Evolutionary conservation across 2,329 filamentous ascomycete species (phyloP).

Genomic region (Fusarium sp.): DNA sequence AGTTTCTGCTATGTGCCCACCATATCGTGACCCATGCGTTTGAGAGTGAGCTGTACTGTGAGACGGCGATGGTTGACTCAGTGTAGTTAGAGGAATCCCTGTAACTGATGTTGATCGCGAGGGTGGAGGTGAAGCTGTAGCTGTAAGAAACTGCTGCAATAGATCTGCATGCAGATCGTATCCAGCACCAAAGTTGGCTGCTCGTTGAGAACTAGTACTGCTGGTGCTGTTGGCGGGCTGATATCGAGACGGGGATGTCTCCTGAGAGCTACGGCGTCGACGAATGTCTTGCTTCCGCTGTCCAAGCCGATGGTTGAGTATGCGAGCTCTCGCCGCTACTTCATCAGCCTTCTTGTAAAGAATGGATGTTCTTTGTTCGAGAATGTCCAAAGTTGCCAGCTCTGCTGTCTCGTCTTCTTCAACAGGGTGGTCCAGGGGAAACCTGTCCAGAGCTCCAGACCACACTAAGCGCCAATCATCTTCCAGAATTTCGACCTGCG

Average conservation of each 20-base stretch:
- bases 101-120: conserved; percentile 49
- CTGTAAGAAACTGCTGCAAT: conserved; percentile 64
- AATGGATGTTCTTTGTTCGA: conserved; percentile 81
- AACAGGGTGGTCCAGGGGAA: conserved; percentile 82
- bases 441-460: conserved; percentile 83
- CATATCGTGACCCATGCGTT: conserved; percentile 27
- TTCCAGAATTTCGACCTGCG: conserved; percentile 86
- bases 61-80: conserved; percentile 48
- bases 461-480: conserved; percentile 89
- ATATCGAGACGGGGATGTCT: conserved; percentile 55
- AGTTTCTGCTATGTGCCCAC: conserved; percentile 47
- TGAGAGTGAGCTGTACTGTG: conserved; percentile 42
- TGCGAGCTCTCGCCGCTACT: conserved; percentile 71
- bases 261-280: conserved; percentile 46
- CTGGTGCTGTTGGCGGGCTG: conserved; percentile 51
- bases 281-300: conserved; percentile 52
- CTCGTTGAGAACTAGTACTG: conserved; percentile 25
- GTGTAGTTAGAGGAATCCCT: conserved; percentile 43
- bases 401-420: conserved; percentile 90
- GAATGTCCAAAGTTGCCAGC: conserved; percentile 83
- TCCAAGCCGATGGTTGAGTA: conserved; percentile 81
- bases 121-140: conserved; percentile 41
- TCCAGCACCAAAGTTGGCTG: conserved; percentile 48
- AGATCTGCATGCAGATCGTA: conserved; percentile 68
- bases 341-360: conserved; percentile 87